Percentiles rank a stretch among this genome's conserved stretches.
Conservation (phyloP, 768 basidiomycete genomes). For the Tylopilus plumbeoviolaceoides region DNA sequence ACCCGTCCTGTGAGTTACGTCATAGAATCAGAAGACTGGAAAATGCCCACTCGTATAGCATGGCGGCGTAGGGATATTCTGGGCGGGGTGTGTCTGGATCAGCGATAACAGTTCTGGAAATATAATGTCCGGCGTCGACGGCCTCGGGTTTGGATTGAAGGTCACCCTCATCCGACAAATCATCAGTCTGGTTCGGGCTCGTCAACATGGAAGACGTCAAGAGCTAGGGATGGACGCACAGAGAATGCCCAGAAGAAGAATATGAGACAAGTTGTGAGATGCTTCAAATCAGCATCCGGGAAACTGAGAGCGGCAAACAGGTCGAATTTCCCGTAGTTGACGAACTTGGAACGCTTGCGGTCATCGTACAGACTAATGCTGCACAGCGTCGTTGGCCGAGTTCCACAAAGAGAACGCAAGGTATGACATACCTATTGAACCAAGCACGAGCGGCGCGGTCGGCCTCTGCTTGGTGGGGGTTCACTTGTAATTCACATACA, state of each 20-base stretch:
- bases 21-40: constrained; percentile 1
- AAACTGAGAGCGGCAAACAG: constrained; percentile 37
- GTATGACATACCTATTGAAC: constrained; percentile 29
- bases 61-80: constrained; percentile 35
- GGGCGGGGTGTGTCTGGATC: constrained; percentile 29
- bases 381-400: background rate
- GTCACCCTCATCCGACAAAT: constrained; percentile 35
- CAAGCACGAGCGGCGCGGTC: constrained; percentile 31
- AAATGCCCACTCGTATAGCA: constrained; percentile 35
- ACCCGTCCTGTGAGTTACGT: constrained; percentile 5
- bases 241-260: constrained; percentile 40
- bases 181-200: constrained; percentile 28
- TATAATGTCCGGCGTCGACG: constrained; percentile 31
- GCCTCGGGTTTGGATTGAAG: constrained; percentile 33
- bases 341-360: constrained; percentile 31
- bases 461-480: constrained; percentile 31
- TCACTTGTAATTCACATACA: constrained; percentile 35
- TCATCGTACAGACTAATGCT: constrained; percentile 35
- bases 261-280: constrained; percentile 34
- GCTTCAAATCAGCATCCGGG: constrained; percentile 34
- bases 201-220: constrained; percentile 1
- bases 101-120: constrained; percentile 29
- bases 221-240: constrained; percentile 16
- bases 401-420: background rate
- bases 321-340: constrained; percentile 37